A percentile compares a stretch with the other conserved stretches of the same genome.
phyloP scores from a whole-genome alignment of 306 rosid genomes.

The Glycine tomentella region DNA sequence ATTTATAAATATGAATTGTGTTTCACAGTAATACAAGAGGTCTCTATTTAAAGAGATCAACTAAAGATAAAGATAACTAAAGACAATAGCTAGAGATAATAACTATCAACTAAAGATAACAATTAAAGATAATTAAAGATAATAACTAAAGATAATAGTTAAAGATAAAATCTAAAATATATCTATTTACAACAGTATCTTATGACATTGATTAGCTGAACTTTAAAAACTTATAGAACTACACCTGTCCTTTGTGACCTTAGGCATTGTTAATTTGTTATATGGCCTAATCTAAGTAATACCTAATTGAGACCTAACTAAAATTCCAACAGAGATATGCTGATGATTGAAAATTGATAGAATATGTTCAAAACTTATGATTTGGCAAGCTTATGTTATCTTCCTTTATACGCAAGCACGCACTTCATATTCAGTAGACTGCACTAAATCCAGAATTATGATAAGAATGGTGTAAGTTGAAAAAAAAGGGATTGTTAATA shows the following conservation, averaged over 20 bases:
- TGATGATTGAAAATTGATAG: constrained; percentile 6
- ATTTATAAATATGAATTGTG: no score
- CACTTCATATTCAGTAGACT: constrained; percentile 24
- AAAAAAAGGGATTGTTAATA: background rate
- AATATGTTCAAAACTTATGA: constrained; percentile 1
- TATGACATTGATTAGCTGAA: background rate
- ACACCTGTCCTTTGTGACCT: background rate
- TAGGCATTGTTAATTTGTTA: no score
- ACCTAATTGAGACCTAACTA: constrained; percentile 30
- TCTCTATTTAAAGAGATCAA: no score
- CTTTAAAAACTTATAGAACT: background rate
- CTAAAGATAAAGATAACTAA: no score
- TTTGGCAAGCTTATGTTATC: background rate
- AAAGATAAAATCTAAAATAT: no score
- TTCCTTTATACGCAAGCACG: constrained; percentile 34
- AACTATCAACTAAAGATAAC: no score
- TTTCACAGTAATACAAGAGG: no score
- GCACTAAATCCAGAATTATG: constrained; percentile 4
- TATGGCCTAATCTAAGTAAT: background rate
- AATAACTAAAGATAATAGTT: no score
- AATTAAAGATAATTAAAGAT: no score
- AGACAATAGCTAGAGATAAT: no score
- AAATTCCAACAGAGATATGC: constrained; percentile 13
- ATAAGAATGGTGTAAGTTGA: constrained; percentile 22
- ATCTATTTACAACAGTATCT: no score